These are phyloP conservation scores for Pulveroboletus sp. DNA, from an alignment of 768 basidiomycete genomes.

Conservation along the genomic window DNA sequence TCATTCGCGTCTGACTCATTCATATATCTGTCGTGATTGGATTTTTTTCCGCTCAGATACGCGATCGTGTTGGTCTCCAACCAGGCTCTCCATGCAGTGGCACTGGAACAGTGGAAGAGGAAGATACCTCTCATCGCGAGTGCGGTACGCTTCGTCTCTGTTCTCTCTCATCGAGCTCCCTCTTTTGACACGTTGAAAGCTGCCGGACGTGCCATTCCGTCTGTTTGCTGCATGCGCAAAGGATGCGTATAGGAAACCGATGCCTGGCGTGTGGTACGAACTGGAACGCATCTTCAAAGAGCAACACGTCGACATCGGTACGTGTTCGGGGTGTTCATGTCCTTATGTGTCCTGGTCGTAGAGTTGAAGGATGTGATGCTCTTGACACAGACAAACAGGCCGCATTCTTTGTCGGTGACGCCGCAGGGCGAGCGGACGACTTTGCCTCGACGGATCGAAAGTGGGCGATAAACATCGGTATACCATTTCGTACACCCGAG, in stretches of 20 bases:
- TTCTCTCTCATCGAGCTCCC: background rate
- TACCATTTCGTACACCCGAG: conserved; percentile 83
- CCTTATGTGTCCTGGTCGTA: background rate
- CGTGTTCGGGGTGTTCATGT: conserved; percentile 7
- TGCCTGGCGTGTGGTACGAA: conserved; percentile 81
- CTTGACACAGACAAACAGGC: conserved; percentile 48
- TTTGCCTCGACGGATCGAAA: conserved; percentile 82
- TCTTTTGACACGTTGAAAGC: conserved; percentile 33
- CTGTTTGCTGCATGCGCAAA: conserved; percentile 71
- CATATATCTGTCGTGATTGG: background rate
- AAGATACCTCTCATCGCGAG: conserved; percentile 69
- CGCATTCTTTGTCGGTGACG: conserved; percentile 86
- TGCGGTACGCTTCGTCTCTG: conserved; percentile 38
- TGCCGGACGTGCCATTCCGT: conserved; percentile 70
- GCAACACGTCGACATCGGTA: conserved; percentile 63
- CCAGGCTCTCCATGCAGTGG: conserved; percentile 52
- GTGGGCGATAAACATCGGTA: conserved; percentile 71
- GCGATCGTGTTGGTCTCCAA: conserved; percentile 78
- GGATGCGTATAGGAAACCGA: conserved; percentile 81
- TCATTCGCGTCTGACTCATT: background rate
- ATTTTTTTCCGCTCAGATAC: conserved; percentile 40
- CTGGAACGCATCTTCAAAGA: conserved; percentile 57
- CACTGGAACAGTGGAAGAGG: conserved; percentile 64
- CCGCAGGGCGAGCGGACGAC: conserved; percentile 75
- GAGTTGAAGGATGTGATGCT: background rate